Evolutionary conservation across 768 basidiomycete genomes (phyloP).

Genomic region (Pisolithus sp.): DNA sequence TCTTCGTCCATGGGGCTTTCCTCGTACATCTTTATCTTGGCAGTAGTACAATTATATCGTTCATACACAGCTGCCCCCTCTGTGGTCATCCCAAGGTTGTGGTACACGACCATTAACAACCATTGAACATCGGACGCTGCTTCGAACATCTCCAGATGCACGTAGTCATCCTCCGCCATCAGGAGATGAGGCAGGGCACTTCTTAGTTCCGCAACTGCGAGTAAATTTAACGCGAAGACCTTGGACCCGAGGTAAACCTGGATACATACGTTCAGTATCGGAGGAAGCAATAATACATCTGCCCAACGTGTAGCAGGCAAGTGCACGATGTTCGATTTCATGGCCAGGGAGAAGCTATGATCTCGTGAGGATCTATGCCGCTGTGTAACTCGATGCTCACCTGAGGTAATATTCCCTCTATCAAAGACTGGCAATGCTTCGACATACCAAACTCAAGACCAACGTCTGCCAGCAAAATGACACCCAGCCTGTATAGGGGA

Average conservation of each 20-base stretch:
- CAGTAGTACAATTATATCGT: constrained; percentile 42
- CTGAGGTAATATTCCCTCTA: constrained; percentile 82
- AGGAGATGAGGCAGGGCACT: constrained; percentile 57
- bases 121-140: constrained; percentile 67
- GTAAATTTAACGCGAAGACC: constrained; percentile 10
- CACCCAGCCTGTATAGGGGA: constrained; percentile 58
- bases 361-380: background rate
- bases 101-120: constrained; percentile 60
- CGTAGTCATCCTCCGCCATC: constrained; percentile 63
- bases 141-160: constrained; percentile 47
- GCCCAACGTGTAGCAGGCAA: constrained; percentile 67
- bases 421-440: constrained; percentile 51
- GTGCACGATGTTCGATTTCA: constrained; percentile 71
- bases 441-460: constrained; percentile 74
- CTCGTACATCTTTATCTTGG: constrained; percentile 37
- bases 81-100: constrained; percentile 53
- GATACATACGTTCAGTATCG: constrained; percentile 37
- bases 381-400: constrained; percentile 30
- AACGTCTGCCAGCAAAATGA: constrained; percentile 72
- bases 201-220: constrained; percentile 33
- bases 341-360: constrained; percentile 60
- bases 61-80: constrained; percentile 52
- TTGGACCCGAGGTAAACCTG: background rate
- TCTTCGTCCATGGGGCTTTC: constrained; percentile 44
- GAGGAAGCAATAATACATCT: constrained; percentile 65